phyloP scores from a whole-genome alignment of 768 basidiomycete genomes.

The Hysterangium stoloniferum region DNA sequence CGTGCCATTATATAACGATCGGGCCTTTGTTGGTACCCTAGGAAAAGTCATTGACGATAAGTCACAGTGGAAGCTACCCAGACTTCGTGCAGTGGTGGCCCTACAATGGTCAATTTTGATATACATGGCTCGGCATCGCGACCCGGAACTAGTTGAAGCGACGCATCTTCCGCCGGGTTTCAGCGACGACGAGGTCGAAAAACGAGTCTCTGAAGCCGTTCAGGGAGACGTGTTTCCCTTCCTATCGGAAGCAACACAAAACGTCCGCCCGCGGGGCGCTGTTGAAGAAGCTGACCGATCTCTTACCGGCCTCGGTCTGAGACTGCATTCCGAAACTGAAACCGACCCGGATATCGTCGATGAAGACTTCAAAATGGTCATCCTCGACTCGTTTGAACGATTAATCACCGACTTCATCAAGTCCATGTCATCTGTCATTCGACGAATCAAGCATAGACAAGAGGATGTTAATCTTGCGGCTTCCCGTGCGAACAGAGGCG shows the following conservation, averaged over 20 bases:
- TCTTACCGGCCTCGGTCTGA: conserved; percentile 13
- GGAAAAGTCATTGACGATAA: conserved; percentile 24
- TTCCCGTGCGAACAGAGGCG: conserved; percentile 54
- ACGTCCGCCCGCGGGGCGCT: conserved; percentile 38
- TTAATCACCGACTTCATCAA: conserved; percentile 37
- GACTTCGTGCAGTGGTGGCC: conserved; percentile 64
- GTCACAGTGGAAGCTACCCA: conserved; percentile 59
- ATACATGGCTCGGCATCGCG: conserved; percentile 64
- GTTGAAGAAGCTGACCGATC: conserved; percentile 30
- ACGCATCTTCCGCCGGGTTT: conserved; percentile 38
- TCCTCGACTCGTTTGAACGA: conserved; percentile 61
- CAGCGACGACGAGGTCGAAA: conserved; percentile 73
- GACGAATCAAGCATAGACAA: conserved; percentile 72
- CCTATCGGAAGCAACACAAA: conserved; percentile 50
- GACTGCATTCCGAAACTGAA: conserved; percentile 5
- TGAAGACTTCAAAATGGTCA: conserved; percentile 44
- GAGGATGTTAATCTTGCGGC: conserved; percentile 73
- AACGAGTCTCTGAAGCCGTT: conserved; percentile 74
- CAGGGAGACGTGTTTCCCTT: conserved; percentile 77
- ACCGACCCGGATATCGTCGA: conserved; percentile 30
- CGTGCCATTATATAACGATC: conserved; percentile 8
- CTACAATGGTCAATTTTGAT: conserved; percentile 87
- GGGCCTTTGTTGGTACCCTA: conserved; percentile 7
- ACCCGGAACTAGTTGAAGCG: conserved; percentile 54
- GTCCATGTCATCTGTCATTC: conserved; percentile 23